These are phyloP conservation scores for Diaporthe amygdali DNA, from an alignment of 2,329 filamentous ascomycete genomes.

Conservation along the genomic window DNA sequence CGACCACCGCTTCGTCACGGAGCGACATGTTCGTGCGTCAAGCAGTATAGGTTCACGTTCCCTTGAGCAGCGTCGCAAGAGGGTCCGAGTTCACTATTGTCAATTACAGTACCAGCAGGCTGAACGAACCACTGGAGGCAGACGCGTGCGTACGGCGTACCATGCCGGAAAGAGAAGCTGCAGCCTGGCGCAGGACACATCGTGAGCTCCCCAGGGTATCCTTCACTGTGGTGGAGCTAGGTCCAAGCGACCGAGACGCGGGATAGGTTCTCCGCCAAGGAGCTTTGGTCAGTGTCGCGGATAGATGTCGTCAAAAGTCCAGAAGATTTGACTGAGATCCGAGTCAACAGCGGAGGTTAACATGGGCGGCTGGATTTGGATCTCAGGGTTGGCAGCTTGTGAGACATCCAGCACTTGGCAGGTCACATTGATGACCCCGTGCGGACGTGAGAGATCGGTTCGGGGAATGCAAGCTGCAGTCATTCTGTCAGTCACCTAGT, in stretches of 20 bases:
- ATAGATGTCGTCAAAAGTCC: constrained; percentile 8
- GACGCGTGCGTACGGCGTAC: constrained; percentile 3
- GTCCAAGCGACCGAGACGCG: constrained; percentile 17
- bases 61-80: not conserved
- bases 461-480: constrained; percentile 3
- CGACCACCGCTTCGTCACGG: not conserved
- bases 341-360: constrained; percentile 6
- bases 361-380: constrained; percentile 6
- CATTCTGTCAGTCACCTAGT: not conserved
- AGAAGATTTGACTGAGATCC: not conserved
- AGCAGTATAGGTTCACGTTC: not conserved
- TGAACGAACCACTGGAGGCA: constrained; percentile 15
- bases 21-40: not conserved
- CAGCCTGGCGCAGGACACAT: constrained; percentile 15
- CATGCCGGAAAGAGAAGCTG: constrained; percentile 25
- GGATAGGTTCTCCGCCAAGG: constrained; percentile 11
- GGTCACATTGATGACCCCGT: constrained; percentile 3
- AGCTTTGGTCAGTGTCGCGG: constrained; percentile 6
- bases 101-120: constrained; percentile 2
- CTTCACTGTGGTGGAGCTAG: constrained; percentile 14
- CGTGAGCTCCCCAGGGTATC: constrained; percentile 8
- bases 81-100: not conserved
- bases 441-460: not conserved
- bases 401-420: constrained; percentile 7
- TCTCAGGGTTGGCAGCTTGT: not conserved